Evolutionary conservation across 106 monocot genomes (phyloP), one percentile per base, ranked within the genome.

Genomic region (Dendrobium chrysotoxum): DNA sequence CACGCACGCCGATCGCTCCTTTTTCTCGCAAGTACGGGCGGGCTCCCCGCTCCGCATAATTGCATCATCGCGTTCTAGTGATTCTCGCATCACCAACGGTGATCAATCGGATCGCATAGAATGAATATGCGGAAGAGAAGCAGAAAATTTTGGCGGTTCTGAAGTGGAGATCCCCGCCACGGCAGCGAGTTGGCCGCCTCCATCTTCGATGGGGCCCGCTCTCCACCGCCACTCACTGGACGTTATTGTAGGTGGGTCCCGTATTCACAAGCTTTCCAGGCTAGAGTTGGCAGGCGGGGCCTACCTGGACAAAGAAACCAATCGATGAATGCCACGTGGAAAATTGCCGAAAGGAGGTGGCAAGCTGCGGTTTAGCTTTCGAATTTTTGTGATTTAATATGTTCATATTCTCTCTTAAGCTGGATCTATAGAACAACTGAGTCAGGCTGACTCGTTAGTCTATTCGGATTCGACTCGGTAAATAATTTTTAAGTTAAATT

Each of bases 141-240:
- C 70, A 70, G 70, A 70, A 35, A 15, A 31, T 0, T 0, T 35
- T 5, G 20, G 21, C 21, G 8, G 0, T 8, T 9, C 20, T 5
- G 7, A 21, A 58, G 54, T 54, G 54, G 78, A 78, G 58, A 55
- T 78, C 78, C 57, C 20, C 54, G 54, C 78, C 54, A 78, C 78
- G 78, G 53, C 78, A 78, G 76, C 58, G 8, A 40, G 58, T 7
- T 21, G 38, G 35, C 35, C 38, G 57, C 78, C 78, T 39, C 12
- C 53, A 23, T 77, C 77, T 77, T n/a, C 2, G 2, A 35, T 39
- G 78, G 78, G 78, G 2, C 78, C 78, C 21, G 21, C 35, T 5
- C 39, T 45, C 57, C 78, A 78, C 78, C 78, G 78, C 78, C 78
- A 78, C 58, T 58, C 31, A 21, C 39, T 57, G 20, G 58, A 47